Conservation (phyloP, 306 rosid genomes). For the Mimosa bimucronata region DNA sequence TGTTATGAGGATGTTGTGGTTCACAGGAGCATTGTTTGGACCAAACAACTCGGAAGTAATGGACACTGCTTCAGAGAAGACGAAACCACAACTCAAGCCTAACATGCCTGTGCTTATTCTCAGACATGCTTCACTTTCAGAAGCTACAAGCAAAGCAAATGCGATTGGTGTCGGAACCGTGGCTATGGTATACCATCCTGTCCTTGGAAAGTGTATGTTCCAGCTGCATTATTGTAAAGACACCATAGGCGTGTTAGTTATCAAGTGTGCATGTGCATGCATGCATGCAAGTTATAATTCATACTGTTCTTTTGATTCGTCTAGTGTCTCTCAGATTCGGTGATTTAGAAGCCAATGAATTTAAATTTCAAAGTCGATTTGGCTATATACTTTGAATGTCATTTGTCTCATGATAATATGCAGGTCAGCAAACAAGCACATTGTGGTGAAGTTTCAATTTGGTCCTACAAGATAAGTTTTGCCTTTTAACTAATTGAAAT, state of each 20-base stretch:
- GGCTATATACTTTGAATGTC: too few relatives aligned
- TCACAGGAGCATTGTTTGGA: constrained; percentile 51
- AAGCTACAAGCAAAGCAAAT: constrained; percentile 44
- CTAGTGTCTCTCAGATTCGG: neutral
- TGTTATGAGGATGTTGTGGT: constrained; percentile 63
- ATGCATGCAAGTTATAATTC: neutral
- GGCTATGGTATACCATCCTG: constrained; percentile 58
- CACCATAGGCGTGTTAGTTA: neutral
- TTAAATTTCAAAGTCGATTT: neutral
- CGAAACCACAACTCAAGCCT: constrained; percentile 58
- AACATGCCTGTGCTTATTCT: constrained; percentile 45
- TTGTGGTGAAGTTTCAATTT: neutral
- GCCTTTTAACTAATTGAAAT: too few relatives aligned
- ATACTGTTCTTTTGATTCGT: neutral
- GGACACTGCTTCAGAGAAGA: constrained; percentile 53
- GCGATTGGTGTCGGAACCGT: constrained; percentile 56
- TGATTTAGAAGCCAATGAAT: neutral
- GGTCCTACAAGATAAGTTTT: too few relatives aligned
- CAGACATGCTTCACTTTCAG: constrained; percentile 42
- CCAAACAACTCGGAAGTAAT: constrained; percentile 59
- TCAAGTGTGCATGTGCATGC: neutral
- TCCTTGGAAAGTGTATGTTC: constrained; percentile 52
- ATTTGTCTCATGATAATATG: neutral
- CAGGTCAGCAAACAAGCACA: neutral
- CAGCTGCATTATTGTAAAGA: constrained; percentile 35